These are phyloP conservation scores for Metarhizium robertsii DNA, from an alignment of 2,329 filamentous ascomycete genomes.

Conservation along the genomic window DNA sequence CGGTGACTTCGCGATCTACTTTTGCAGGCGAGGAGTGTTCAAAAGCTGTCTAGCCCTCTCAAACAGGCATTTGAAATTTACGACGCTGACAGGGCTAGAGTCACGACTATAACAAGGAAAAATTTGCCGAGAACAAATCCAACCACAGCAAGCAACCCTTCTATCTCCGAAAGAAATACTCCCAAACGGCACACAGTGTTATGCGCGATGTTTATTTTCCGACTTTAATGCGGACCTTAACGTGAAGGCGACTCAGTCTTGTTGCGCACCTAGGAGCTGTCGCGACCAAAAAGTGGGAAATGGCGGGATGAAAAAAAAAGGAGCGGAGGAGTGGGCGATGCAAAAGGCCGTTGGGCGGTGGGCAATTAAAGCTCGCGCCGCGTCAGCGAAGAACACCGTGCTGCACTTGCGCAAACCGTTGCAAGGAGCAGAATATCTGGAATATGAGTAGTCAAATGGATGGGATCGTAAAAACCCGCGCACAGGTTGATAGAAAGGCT, in stretches of 20 bases:
- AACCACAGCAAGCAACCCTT: background rate
- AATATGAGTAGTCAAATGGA: background rate
- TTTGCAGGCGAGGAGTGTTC: conserved; percentile 13
- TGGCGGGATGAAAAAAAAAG: background rate
- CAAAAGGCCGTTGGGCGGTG: background rate
- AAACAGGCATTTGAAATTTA: conserved; percentile 22
- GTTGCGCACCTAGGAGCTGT: background rate
- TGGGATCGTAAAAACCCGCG: background rate
- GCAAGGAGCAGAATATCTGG: background rate
- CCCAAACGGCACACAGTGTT: background rate
- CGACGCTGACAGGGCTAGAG: conserved; percentile 21
- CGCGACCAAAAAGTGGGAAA: background rate
- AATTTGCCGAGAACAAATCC: background rate
- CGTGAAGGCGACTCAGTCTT: background rate
- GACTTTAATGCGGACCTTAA: background rate
- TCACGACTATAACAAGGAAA: conserved; percentile 24
- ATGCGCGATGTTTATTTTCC: background rate
- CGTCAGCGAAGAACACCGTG: background rate
- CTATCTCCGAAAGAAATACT: conserved; percentile 1
- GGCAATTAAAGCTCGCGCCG: background rate
- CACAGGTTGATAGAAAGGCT: background rate
- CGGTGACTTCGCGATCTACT: conserved; percentile 15
- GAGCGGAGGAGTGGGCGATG: background rate
- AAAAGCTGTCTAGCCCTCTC: conserved; percentile 14
- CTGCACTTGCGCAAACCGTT: background rate